Base-by-base conservation (phyloP, 257 asterid genomes). In the Rehmannia glutinosa region DNA sequence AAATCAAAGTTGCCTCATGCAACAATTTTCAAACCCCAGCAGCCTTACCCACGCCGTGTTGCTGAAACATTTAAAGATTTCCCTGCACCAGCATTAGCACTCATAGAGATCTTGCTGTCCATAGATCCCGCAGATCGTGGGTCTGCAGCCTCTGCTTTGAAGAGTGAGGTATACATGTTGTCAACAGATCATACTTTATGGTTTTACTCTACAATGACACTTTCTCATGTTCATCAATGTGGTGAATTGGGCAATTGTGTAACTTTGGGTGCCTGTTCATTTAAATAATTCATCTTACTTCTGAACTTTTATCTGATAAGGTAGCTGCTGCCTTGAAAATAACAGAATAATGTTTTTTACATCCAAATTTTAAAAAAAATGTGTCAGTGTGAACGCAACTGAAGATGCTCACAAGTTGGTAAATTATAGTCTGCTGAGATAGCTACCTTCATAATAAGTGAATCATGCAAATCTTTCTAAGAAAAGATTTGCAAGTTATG, bases 21-120 rank as follows among this genome's bases (percentile, higher is more conserved):
- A 50, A 91, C 99, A 20, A 91, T 91, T 62, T 94, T 94, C 79
- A 94, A 94, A 81, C 99, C 99, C 62, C 96, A 85, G 71, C 96
- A 86, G 75, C 96, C 97, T 54, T 94, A 94, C 76, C 84, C 78
- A 68, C 88, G 95, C 6, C 81, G 94, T 62, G 96, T 94, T 73
- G 84, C 81, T 15, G 97, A 94, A 67, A 88, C 95, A 12, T 94
- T 88, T 71, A 85, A 85, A 73, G 97, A 91, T 73, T 88, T 91
- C 53, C 96, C 99, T 13, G 67, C 81, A 39, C 96, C 95, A 10
- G 95, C 97, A 21, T 70, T 94, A 67, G 80, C 71, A 60, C 96
- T 94, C 27, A 84, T 88, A 60, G 99, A 91, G 76, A 83, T 77
- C 52, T 79, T 94, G 71, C 87, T 93, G 13, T 80, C 95, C 30